Evolutionary conservation across 2,329 filamentous ascomycete species (phyloP), one percentile per base, ranked within the genome.

Genomic region (Monosporascus ibericus): DNA sequence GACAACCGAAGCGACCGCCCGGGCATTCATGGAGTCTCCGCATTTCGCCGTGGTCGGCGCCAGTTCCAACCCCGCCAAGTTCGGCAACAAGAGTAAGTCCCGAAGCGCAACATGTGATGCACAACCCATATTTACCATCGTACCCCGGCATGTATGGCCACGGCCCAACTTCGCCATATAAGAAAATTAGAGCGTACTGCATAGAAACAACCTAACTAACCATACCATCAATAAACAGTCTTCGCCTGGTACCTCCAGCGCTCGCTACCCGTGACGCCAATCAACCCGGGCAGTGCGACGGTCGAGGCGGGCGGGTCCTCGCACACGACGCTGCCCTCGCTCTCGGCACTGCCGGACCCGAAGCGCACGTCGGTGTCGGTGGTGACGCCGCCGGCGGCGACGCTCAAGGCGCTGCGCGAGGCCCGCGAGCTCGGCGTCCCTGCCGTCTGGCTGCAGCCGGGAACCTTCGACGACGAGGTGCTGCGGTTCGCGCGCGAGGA

Each of bases 41-140:
- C 77, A 80, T 59, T 96, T 92, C 69, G 92, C 92, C 53, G 92
- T 96, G 27, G 90, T 92, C 20, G 92, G 92, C 63, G 92, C 92
- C 38, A 92, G 87, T 67, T 88, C 88, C 49, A 90, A 95, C 71
- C 77, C 87, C 40, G 75, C 78, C 66, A 96, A 96, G 70, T 96
- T 88, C 65, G 92, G 94, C 24, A 87, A 96, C 71, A 92, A 90
- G 75, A 85, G 91, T 92, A 70, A 53, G 74, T 65, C 25, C 30
- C 24, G 44, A 39, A 48, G n/a, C 18, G 24, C 24, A 25, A 6
- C 40, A 20, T 37, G 39, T 24, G 44, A 34, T 48, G n/a, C 49
- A 6, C 34, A 48, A 20, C 25, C n/a, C 39, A n/a, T 36, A 27
- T 15, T 46, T 25, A 8, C 42, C 5, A 44, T 15, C 14, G 22